Conservation (phyloP, 2,329 filamentous ascomycete genomes). For the Epichloe typhina region DNA sequence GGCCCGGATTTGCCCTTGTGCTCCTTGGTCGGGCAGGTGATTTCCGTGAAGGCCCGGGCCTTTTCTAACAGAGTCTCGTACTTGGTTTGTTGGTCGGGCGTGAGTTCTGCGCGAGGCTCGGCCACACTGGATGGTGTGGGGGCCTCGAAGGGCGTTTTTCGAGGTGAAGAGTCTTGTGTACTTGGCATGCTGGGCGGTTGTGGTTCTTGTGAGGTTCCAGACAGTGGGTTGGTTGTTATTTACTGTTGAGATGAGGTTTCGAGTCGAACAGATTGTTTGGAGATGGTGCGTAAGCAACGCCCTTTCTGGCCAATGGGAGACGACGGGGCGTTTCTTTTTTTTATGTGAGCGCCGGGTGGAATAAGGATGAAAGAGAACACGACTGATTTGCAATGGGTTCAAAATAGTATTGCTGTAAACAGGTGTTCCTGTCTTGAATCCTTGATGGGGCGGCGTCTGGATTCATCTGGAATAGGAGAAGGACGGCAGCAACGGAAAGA, state of each 20-base stretch:
- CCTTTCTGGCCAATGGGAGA: no score
- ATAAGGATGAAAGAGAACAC: no score
- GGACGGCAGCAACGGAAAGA: not conserved
- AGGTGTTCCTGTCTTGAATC: no score
- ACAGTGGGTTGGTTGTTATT: not conserved
- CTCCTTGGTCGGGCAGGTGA: conserved; percentile 30
- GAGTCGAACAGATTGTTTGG: no score
- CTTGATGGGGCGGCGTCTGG: no score
- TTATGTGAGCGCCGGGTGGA: no score
- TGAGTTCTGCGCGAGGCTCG: conserved; percentile 44
- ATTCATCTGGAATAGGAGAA: not conserved
- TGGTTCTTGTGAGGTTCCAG: not conserved
- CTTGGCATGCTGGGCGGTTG: not conserved
- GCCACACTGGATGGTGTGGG: conserved; percentile 47
- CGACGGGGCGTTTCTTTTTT: no score
- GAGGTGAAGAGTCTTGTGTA: conserved; percentile 6
- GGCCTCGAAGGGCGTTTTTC: conserved; percentile 43
- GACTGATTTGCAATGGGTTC: no score
- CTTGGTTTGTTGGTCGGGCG: conserved; percentile 65
- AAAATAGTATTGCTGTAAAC: no score
- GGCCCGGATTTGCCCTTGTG: conserved; percentile 49
- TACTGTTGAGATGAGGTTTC: not conserved
- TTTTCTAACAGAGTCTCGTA: conserved; percentile 64
- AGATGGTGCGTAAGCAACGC: no score
- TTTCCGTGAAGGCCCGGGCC: conserved; percentile 56